Base-by-base conservation (phyloP, 192 early-diverging fungal genomes). In the Ambispora gerdemannii region DNA sequence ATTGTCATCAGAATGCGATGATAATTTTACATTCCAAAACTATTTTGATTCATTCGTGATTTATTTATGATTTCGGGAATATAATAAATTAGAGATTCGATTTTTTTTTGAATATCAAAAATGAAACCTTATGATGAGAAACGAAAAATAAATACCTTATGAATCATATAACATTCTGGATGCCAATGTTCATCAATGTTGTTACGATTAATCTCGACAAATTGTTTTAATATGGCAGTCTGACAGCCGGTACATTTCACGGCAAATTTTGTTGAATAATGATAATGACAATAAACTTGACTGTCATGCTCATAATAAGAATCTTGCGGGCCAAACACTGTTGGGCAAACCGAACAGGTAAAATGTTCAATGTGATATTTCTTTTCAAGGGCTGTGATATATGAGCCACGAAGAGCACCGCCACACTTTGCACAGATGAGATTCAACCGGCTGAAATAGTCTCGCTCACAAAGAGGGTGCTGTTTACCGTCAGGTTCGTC, bases 161-260 rank as follows among this genome's bases (percentile, higher is more conserved):
- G 93, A 55, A 99, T 97, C 97, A 98, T 98, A 80, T 99, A 99
- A 77, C 97, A 99, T 74, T 96, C 93, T 4, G 96, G 95, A 77
- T 99, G 97, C 97, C 97, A 99, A 75, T 95, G 93, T 74, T 96
- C 93, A 31, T 85, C 81, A 20, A 81, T 62, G 33, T 76, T 81
- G 61, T 89, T 91, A 55, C 90, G 80, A 68, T 84, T 91, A 73
- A 96, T 93, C 77, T 99, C 95, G 50, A 99, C 86, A 86, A 94
- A 99, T 74, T 94, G 94, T 78, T 95, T 93, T 73, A 99, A 79
- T 66, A 99, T 96, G 20, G 94, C 92, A 56, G 90, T 94, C 71
- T 92, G 82, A 76, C 97, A 99, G 17, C 97, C 95, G n/a, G 93
- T 91, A 78, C 97, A 99, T 71, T 91, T 92, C 60, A 89, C 87